Evolutionary conservation across 202 grass and related monocot genomes (phyloP), one percentile per base, ranked within the genome.

Genomic region (Zizania palustris): DNA sequence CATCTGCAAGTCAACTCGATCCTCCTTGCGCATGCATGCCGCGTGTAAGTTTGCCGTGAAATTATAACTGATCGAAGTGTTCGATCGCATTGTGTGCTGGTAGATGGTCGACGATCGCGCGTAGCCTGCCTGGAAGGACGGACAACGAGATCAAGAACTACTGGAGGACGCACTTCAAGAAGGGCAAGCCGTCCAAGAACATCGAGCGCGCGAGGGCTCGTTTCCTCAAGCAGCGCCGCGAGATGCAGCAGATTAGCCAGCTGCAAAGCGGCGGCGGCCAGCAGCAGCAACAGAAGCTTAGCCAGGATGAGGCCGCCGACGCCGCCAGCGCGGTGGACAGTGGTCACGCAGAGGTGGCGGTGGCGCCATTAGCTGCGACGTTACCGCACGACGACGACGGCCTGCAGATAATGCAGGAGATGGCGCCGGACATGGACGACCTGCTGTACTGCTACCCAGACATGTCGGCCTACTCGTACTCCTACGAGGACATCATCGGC

Each of bases 131-230:
- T 0, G 94, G 91, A 1, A 84, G 94, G 75, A 97, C 94, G 11
- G 94, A 97, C 80, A 97, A 97, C 66, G 91, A 97, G 94, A 94
- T 97, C 87, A 97, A 97, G 79, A 97, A 97, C 89, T 97, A 94
- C 85, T 97, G 94, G 94, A 50, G 91, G 73, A 93, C 94, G 38
- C 94, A 97, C 77, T 97, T 93, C 88, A 97, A 97, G 80, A 97
- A 90, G 76, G 83, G 61, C 38, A 97, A 87, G 71, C 71, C 85
- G 18, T 97, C 90, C 36, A 97, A 93, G 86, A 92, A 88, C 65
- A 77, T 86, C 70, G 90, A 89, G 68, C 85, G 83, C 73, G 90
- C 93, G 9, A 77, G 93, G 50, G 88, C 88, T 33, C 77, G 84
- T 20, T 97, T 97, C 74, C 74, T 97, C 16, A 85, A 73, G 69